Conservation (phyloP, 495 filamentous ascomycete species). For the Talaromyces adpressus region DNA sequence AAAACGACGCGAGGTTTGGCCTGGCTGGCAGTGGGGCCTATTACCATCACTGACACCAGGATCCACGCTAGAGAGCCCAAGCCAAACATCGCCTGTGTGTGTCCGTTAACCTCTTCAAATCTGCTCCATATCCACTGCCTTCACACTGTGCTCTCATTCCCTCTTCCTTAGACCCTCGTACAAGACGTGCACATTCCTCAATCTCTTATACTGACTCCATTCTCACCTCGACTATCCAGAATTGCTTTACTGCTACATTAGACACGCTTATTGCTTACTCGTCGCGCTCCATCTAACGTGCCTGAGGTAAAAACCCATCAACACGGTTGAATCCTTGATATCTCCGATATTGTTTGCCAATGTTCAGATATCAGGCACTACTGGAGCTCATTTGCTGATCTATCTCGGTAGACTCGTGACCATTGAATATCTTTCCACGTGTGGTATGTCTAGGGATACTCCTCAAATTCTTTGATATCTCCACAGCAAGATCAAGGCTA, state of each 20-base stretch:
- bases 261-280: slow-evolving; percentile 5
- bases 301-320: slow-evolving; percentile 15
- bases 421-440: slow-evolving; percentile 31
- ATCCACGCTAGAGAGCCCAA: slow-evolving; percentile 44
- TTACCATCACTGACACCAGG: slow-evolving; percentile 27
- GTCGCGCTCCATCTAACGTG: slow-evolving; percentile 15
- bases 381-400: not conserved
- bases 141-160: not conserved
- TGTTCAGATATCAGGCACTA: no score
- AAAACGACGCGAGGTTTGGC: slow-evolving; percentile 5
- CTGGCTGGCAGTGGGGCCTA: slow-evolving; percentile 31
- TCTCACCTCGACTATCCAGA: slow-evolving; percentile 2
- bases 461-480: slow-evolving; percentile 6
- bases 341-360: slow-evolving; percentile 8
- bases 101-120: slow-evolving; percentile 31
- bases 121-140: not conserved
- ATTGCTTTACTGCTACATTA: not conserved
- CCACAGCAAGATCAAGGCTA: slow-evolving; percentile 1
- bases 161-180: not conserved
- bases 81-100: slow-evolving; percentile 40
- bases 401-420: slow-evolving; percentile 12
- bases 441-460: slow-evolving; percentile 38
- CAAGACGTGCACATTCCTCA: not conserved
- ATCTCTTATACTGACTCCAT: not conserved
- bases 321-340: slow-evolving; percentile 21